Evolutionary conservation across 1,284 basidiomycete species (phyloP).

Genomic region (Puccinia coronata): DNA sequence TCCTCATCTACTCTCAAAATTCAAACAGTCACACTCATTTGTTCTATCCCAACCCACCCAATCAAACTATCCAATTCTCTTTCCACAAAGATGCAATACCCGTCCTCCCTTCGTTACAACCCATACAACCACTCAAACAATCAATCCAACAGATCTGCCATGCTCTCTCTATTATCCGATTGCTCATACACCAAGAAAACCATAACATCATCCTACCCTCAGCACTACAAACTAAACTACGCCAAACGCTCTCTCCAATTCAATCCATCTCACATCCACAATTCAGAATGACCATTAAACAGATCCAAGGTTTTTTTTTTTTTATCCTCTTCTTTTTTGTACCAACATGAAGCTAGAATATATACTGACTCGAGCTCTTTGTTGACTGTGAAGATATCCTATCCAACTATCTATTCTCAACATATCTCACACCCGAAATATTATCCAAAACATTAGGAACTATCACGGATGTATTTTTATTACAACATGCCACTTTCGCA

Average conservation of each 20-base stretch:
- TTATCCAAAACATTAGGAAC: conserved; percentile 3
- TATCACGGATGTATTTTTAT: conserved; percentile 28
- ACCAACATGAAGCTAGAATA: not conserved
- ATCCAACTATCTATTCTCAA: conserved; percentile 39
- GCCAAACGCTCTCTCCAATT: not conserved
- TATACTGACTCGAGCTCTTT: not conserved
- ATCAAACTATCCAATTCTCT: too few relatives aligned
- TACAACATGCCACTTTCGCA: conserved; percentile 2
- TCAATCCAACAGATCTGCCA: conserved; percentile 14
- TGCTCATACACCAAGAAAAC: conserved; percentile 2
- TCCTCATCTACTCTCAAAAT: conserved; percentile 33
- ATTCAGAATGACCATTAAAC: conserved; percentile 27
- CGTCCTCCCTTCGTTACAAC: conserved; percentile 16
- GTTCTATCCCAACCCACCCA: too few relatives aligned
- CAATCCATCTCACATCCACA: conserved; percentile 24
- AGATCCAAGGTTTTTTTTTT: conserved; percentile 43
- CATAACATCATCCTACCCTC: not conserved
- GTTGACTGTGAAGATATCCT: conserved; percentile 6
- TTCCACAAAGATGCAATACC: not conserved
- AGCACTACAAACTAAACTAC: conserved; percentile 11
- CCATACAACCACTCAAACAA: not conserved
- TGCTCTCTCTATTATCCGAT: conserved; percentile 27
- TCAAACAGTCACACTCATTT: too few relatives aligned
- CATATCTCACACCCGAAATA: conserved; percentile 33
- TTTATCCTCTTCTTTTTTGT: not conserved